Base-by-base conservation (phyloP, 495 filamentous ascomycete species). In the Xylaria venustula region DNA sequence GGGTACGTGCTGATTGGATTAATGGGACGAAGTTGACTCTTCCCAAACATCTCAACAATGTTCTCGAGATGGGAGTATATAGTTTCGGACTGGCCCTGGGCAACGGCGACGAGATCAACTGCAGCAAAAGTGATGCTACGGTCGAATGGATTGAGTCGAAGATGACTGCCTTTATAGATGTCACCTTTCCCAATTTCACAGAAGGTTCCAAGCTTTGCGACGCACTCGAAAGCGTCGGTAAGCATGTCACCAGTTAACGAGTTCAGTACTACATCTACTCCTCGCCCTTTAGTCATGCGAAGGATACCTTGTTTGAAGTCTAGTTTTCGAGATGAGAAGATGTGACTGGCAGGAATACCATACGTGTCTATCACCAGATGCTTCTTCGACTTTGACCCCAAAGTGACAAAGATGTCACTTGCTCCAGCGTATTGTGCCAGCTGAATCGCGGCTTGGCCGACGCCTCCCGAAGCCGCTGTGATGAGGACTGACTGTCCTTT, bases 231-330 rank as follows among this genome's bases (percentile, higher is more conserved):
- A 0, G 75, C 71, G 4, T 68, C 76, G 36, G 71, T 75, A 7
- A 85, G 66, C 14, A 77, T 66, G 34, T 80, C 75, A 1, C 83
- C 81, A 3, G 79, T 70, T 0, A 85, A 72, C 6, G 80, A 82
- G 68, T 86, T 86, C 8, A 86, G 68, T 0, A 81, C 82, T 11
- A 84, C 72, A 58, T 85, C 83, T 0, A 83, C 81, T 15, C 83
- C 83, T 12, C 60, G 36, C 2, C 72, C 73, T 19, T 67, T 64
- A 0, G 86, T 88, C 3, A 64, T 62, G 14, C 64, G 48, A 60
- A 65, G 66, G 40, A 88, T 66, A 1, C 64, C 75, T 12, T 69
- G 26, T 6, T 65, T 77, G 57, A 87, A 77, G 8, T 49, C 55
- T 2, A 51, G 34, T 23, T 62, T 58, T 11, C 66, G 60, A 40